Evolutionary conservation across 2,329 filamentous ascomycete species (phyloP), one percentile per base, ranked within the genome.

Genomic region (Colletotrichum filicis): DNA sequence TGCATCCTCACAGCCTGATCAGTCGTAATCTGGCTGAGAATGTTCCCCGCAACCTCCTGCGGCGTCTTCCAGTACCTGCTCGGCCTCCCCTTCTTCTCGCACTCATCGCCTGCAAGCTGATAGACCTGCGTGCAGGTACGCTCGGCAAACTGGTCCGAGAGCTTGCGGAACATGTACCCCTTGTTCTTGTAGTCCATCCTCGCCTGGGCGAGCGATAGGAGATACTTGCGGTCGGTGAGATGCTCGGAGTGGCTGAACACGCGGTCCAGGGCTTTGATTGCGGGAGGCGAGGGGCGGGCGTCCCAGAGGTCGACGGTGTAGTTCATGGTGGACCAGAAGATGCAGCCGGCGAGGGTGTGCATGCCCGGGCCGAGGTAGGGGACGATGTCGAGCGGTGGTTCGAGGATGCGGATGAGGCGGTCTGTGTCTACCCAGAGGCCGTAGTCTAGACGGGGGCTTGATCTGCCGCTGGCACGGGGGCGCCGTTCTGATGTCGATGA

Each of bases 291-390:
- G 2, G 59, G n/a, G 35, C 66, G 73, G 8, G 65, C 56, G 37
- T 74, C 61, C 73, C 69, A 74, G 16, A 74, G 68, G 46, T 73
- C 60, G 58, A 69, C 42, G 53, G 61, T 67, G 63, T 74, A 71
- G 37, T 66, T 57, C 59, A 75, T 52, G 19, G 63, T 69, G 12
- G 73, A 66, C 75, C 75, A 76, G 59, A 75, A 74, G 14, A 76
- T 71, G 56, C 53, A 56, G 0, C 74, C 75, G 3, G 73, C 59
- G 4, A 76, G 59, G 26, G 71, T 76, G 6, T 37, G 6, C 30
- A 53, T 60, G 16, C 49, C 62, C 5, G 19, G 32, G 12, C 73
- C 68, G 16, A 74, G 19, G 59, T 75, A 75, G 11, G 65, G 68
- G 0, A 63, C 11, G 0, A 74, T 70, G 53, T 74, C 74, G 1